A percentile compares a stretch with the other conserved stretches of the same genome.
These are phyloP conservation scores for Cryptosporidium ubiquitum DNA, from an alignment of 169 alveolate species.

Conservation along the genomic window DNA sequence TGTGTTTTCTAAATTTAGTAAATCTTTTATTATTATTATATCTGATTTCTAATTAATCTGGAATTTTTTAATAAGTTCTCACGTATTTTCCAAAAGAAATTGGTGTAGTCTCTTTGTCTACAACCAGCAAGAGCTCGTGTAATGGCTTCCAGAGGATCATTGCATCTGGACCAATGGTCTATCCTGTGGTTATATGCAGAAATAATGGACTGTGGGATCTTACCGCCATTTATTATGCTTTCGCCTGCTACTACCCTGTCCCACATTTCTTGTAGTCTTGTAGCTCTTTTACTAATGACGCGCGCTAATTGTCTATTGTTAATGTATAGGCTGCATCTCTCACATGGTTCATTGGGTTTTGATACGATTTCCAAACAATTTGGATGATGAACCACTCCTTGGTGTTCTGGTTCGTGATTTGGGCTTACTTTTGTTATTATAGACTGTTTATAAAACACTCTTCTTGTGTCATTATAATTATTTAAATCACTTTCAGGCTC, in stretches of 20 bases:
- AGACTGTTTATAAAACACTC: conserved; percentile 70
- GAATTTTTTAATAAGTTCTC: conserved; percentile 54
- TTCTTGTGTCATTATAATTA: conserved; percentile 49
- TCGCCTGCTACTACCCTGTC: conserved; percentile 69
- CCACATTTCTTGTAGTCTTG: conserved; percentile 72
- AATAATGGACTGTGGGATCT: conserved; percentile 55
- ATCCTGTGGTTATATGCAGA: conserved; percentile 67
- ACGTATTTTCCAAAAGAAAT: conserved; percentile 64
- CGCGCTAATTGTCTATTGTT: conserved; percentile 71
- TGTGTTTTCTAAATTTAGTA: neutral
- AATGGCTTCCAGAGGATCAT: conserved; percentile 69
- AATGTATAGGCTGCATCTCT: conserved; percentile 48
- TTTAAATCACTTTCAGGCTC: conserved; percentile 11
- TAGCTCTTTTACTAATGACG: conserved; percentile 69
- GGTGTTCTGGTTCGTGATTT: conserved; percentile 70
- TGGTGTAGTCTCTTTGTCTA: conserved; percentile 73
- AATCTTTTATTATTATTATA: neutral
- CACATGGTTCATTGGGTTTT: conserved; percentile 56
- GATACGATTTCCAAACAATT: conserved; percentile 26
- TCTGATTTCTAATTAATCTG: conserved; percentile 30
- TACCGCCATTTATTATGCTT: conserved; percentile 47
- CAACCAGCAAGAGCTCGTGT: conserved; percentile 74
- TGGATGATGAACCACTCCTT: conserved; percentile 73
- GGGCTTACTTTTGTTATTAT: conserved; percentile 63
- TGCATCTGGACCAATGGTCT: conserved; percentile 74